These are phyloP conservation scores for Leishmania tarentolae DNA, from an alignment of 208 protist genomes.

Conservation along the genomic window DNA sequence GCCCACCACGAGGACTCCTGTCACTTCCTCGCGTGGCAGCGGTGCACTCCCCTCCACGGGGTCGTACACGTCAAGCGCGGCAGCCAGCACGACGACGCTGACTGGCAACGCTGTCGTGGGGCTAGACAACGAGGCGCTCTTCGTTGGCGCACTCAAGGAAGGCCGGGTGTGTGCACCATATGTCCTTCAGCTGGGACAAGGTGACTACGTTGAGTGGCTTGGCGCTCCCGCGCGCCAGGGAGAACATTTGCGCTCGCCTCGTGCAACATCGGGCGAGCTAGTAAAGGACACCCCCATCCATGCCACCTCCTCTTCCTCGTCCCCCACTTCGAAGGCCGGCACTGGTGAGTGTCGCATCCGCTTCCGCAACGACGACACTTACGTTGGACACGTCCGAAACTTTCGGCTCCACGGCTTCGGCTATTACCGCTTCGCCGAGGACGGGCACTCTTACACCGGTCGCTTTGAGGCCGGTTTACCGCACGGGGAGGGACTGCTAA, in stretches of 20 bases:
- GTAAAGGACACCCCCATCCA: background rate
- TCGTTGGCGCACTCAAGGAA: conserved; percentile 38
- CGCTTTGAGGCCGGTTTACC: conserved; percentile 43
- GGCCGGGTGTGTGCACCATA: conserved; percentile 24
- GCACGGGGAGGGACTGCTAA: conserved; percentile 58
- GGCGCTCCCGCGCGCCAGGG: background rate
- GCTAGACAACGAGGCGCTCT: conserved; percentile 47
- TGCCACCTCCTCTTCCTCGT: background rate
- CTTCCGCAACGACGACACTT: conserved; percentile 65
- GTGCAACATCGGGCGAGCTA: background rate
- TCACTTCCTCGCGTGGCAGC: background rate
- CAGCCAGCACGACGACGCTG: conserved; percentile 4
- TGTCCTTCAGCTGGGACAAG: conserved; percentile 41
- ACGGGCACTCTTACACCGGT: conserved; percentile 62
- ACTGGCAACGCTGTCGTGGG: conserved; percentile 50
- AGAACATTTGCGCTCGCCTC: background rate
- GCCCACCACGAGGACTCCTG: background rate
- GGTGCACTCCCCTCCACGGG: background rate
- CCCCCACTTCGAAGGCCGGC: conserved; percentile 10
- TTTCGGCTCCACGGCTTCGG: conserved; percentile 64
- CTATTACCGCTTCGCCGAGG: conserved; percentile 47
- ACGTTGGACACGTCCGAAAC: conserved; percentile 52
- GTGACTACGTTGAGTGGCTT: conserved; percentile 68
- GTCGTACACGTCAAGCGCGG: background rate
- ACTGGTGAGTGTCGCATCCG: conserved; percentile 53